These are phyloP conservation scores for Platanthera zijinensis DNA, from an alignment of 106 monocot species.

Conservation along the genomic window DNA sequence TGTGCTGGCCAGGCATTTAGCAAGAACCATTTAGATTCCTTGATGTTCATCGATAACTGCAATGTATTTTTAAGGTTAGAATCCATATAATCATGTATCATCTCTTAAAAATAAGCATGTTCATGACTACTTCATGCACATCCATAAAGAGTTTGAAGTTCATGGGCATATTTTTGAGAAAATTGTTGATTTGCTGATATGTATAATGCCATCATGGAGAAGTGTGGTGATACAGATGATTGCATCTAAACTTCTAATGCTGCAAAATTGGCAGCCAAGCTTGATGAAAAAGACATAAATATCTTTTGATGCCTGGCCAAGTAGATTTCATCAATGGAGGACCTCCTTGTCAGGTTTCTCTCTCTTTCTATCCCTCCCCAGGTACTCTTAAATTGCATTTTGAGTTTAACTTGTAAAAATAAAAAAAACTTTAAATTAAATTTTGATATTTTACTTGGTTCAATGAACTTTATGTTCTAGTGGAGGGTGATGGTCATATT, in stretches of 20 bases:
- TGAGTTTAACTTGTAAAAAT: too few species aligned
- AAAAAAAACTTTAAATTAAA: too few species aligned
- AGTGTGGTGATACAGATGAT: conserved; percentile 92
- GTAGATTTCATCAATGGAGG: conserved; percentile 99
- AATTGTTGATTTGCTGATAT: conserved; percentile 7
- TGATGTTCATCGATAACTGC: conserved; percentile 89
- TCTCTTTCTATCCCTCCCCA: conserved; percentile 2
- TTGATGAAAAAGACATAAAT: conserved; percentile 48
- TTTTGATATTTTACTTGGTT: too few species aligned
- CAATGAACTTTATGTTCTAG: too few species aligned
- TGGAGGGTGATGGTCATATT: too few species aligned
- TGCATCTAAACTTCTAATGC: conserved; percentile 88
- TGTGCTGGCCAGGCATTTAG: conserved; percentile 92
- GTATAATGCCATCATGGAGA: conserved; percentile 89
- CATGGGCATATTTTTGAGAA: background rate
- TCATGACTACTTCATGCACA: too few species aligned
- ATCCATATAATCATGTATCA: background rate
- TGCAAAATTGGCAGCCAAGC: conserved; percentile 49
- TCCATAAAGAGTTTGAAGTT: background rate
- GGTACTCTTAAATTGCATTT: too few species aligned
- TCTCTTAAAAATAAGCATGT: too few species aligned
- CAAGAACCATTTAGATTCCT: conserved; percentile 64
- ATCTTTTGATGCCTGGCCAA: conserved; percentile 92
- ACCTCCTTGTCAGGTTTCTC: conserved; percentile 86
- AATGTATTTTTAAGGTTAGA: conserved; percentile 82